phyloP scores from a whole-genome alignment of 108 stramenopile genomes.

The Discostella stelligeroides region DNA sequence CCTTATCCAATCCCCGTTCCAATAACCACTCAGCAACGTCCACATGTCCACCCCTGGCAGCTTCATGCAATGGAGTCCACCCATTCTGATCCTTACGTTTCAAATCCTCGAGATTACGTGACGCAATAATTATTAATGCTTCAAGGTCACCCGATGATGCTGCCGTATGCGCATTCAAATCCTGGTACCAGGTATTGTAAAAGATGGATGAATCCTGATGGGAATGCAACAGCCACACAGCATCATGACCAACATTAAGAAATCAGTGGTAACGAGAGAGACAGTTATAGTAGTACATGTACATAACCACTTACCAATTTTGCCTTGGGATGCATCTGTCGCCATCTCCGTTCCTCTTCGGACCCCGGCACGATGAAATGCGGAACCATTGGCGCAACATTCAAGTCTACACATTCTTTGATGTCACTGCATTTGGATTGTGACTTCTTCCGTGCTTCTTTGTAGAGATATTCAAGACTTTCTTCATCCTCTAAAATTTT shows the following conservation, averaged over 20 bases:
- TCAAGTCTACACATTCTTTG: slow-evolving; percentile 34
- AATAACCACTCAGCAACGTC: slow-evolving; percentile 62
- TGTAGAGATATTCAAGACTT: slow-evolving; percentile 26
- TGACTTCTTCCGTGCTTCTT: slow-evolving; percentile 37
- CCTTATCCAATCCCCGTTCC: slow-evolving; percentile 37
- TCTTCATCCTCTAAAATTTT: slow-evolving; percentile 8
- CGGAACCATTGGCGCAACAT: slow-evolving; percentile 16
- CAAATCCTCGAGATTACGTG: slow-evolving; percentile 46
- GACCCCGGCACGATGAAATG: slow-evolving; percentile 40
- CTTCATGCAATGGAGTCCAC: slow-evolving; percentile 85
- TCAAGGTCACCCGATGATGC: slow-evolving; percentile 61
- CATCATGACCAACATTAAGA: background rate
- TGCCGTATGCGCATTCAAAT: slow-evolving; percentile 54
- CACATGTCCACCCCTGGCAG: slow-evolving; percentile 71
- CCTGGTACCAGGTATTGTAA: slow-evolving; percentile 3
- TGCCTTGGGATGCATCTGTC: slow-evolving; percentile 30
- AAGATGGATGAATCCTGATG: slow-evolving; percentile 7
- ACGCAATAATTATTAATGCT: slow-evolving; percentile 49
- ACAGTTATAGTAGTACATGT: background rate
- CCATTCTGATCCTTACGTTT: slow-evolving; percentile 72
- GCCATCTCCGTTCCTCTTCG: slow-evolving; percentile 33
- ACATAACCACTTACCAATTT: slow-evolving; percentile 27
- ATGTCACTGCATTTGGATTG: slow-evolving; percentile 16
- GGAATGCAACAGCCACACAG: slow-evolving; percentile 7
- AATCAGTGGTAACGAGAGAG: background rate